Conservation (phyloP, 345 rosid species). For the Odontarrhena argentea region DNA sequence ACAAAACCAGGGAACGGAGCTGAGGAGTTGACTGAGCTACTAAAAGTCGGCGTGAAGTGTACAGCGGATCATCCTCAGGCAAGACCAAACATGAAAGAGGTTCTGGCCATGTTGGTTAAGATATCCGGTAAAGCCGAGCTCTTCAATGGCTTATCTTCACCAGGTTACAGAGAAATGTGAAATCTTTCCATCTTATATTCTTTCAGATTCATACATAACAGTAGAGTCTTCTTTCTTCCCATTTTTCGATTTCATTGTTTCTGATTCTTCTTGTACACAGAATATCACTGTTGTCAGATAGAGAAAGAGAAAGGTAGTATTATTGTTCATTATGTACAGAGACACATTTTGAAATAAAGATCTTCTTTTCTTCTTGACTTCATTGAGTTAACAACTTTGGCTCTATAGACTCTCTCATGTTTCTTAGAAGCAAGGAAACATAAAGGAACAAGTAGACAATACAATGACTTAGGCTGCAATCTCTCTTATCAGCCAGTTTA, state of each 20-base stretch:
- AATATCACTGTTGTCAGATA: constrained; percentile 27
- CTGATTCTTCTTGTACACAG: constrained; percentile 45
- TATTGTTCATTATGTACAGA: constrained; percentile 35
- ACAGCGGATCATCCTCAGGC: constrained; percentile 75
- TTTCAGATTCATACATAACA: constrained; percentile 28
- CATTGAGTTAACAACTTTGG: constrained; percentile 14
- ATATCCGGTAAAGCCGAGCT: constrained; percentile 47
- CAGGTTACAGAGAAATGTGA: constrained; percentile 40
- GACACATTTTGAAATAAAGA: constrained; percentile 14
- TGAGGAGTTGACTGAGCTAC: constrained; percentile 62
- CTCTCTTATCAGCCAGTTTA: constrained; percentile 77
- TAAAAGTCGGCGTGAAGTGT: constrained; percentile 68
- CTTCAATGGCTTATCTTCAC: constrained; percentile 43
- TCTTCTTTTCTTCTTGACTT: constrained; percentile 30
- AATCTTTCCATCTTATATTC: constrained; percentile 22
- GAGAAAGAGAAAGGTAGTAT: constrained; percentile 22
- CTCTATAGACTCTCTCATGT: constrained; percentile 12
- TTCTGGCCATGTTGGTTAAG: constrained; percentile 58
- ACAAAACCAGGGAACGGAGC: constrained; percentile 71
- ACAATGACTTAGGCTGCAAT: constrained; percentile 45
- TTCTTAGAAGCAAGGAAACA: constrained; percentile 25
- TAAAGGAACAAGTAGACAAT: constrained; percentile 24
- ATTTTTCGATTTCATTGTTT: constrained; percentile 31
- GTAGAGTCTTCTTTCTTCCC: constrained; percentile 19
- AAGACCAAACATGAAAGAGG: constrained; percentile 95